These are phyloP conservation scores for Russula emetica DNA, from an alignment of 768 basidiomycete genomes.

Conservation along the genomic window DNA sequence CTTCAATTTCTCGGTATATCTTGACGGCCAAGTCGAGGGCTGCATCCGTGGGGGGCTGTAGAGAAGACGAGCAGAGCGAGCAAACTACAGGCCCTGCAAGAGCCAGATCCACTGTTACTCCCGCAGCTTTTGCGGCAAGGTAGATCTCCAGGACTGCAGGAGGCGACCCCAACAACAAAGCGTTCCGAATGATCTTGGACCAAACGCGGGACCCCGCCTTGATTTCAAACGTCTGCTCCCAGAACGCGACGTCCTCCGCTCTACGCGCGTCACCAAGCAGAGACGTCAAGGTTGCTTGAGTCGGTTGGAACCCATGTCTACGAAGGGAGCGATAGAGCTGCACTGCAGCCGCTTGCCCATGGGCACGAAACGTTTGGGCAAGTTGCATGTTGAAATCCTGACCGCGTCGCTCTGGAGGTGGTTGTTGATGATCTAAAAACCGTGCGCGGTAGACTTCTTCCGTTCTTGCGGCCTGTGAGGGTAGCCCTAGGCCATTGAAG, in stretches of 20 bases:
- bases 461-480: conserved; percentile 21
- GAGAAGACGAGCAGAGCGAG: conserved; percentile 42
- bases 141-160: conserved; percentile 49
- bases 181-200: conserved; percentile 52
- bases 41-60: conserved; percentile 38
- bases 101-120: conserved; percentile 46
- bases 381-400: conserved; percentile 20
- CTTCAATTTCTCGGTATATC: conserved; percentile 47
- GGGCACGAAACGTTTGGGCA: background rate
- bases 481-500: conserved; percentile 23
- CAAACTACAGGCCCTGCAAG: conserved; percentile 55
- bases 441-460: conserved; percentile 25
- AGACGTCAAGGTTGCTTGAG: conserved; percentile 21
- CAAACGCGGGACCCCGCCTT: conserved; percentile 46
- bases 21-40: conserved; percentile 51
- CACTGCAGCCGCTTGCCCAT: conserved; percentile 9
- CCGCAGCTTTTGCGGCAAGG: conserved; percentile 40
- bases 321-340: conserved; percentile 15
- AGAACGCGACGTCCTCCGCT: conserved; percentile 26
- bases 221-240: conserved; percentile 42
- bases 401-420: background rate
- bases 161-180: conserved; percentile 39
- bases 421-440: background rate
- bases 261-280: conserved; percentile 18
- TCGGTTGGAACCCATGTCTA: conserved; percentile 16